Percentiles rank a stretch among this genome's conserved stretches.
These are phyloP conservation scores for Xylaria sp. DNA, from an alignment of 2,329 filamentous ascomycete genomes.

Conservation along the genomic window DNA sequence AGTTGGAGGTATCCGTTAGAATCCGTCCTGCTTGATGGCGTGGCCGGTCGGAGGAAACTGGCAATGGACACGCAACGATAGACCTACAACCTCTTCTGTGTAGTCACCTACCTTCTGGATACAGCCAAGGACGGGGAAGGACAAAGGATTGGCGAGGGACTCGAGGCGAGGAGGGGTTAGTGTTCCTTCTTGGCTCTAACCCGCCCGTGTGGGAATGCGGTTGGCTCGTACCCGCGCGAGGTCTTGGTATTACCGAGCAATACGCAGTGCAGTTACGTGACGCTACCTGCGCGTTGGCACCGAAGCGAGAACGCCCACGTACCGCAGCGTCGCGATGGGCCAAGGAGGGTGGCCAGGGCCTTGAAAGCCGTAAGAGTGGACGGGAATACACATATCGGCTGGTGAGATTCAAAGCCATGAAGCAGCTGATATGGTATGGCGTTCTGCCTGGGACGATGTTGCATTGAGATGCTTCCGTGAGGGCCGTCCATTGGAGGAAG, in stretches of 20 bases:
- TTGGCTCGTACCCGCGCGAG: slow-evolving; percentile 20
- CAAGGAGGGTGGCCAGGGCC: slow-evolving; percentile 12
- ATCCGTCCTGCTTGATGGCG: slow-evolving; percentile 11
- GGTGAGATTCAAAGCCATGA: background rate
- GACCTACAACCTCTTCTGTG: background rate
- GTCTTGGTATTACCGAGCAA: slow-evolving; percentile 18
- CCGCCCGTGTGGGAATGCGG: slow-evolving; percentile 25
- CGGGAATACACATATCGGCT: slow-evolving; percentile 11
- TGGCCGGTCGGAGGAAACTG: slow-evolving; percentile 23
- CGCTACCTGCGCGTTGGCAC: slow-evolving; percentile 5
- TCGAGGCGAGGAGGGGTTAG: slow-evolving; percentile 17
- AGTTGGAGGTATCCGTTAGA: slow-evolving; percentile 22
- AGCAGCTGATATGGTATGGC: slow-evolving; percentile 22
- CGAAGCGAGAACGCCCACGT: background rate
- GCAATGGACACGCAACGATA: slow-evolving; percentile 14
- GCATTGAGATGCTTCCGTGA: slow-evolving; percentile 24
- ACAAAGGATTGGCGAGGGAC: slow-evolving; percentile 14
- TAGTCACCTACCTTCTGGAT: slow-evolving; percentile 21
- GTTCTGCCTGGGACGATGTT: slow-evolving; percentile 18
- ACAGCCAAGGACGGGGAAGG: slow-evolving; percentile 13
- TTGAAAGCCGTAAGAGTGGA: slow-evolving; percentile 1
- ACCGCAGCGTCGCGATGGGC: slow-evolving; percentile 12
- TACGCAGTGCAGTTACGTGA: slow-evolving; percentile 6
- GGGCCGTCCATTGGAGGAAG: slow-evolving; percentile 13
- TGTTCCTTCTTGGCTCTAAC: slow-evolving; percentile 26